phyloP scores from a whole-genome alignment of 2,329 filamentous ascomycete species.

The Fusarium protoensiforme region DNA sequence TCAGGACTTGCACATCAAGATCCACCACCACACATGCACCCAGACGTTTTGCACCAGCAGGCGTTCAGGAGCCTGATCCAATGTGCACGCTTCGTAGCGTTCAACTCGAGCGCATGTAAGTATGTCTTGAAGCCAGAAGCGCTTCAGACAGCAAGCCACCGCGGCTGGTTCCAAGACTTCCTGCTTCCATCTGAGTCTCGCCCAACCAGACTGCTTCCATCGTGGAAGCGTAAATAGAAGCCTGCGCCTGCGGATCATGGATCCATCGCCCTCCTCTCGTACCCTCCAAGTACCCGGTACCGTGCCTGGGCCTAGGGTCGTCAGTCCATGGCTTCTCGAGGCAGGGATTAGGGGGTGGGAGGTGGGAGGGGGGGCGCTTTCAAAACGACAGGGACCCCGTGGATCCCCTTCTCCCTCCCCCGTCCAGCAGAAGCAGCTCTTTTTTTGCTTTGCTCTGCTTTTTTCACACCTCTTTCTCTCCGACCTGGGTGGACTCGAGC shows the following conservation, averaged over 20 bases:
- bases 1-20: conserved; percentile 12
- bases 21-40: conserved; percentile 18
- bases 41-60: conserved; percentile 6
- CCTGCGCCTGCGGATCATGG: neutral
- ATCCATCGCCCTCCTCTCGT: neutral
- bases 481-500: conserved; percentile 18
- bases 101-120: neutral
- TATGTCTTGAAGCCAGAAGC: neutral
- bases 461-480: neutral
- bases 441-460: neutral
- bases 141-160: neutral
- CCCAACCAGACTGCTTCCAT: neutral
- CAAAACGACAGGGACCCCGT: conserved; percentile 24
- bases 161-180: neutral
- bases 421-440: neutral
- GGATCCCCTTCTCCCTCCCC: conserved; percentile 3
- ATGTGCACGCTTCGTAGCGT: neutral
- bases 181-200: neutral
- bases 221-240: conserved; percentile 6
- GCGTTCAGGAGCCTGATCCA: neutral
- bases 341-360: conserved; percentile 29
- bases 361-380: conserved; percentile 12
- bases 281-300: conserved; percentile 30
- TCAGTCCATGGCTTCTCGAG: conserved; percentile 8
- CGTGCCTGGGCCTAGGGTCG: conserved; percentile 14